Evolutionary conservation across 2,329 filamentous ascomycete species (phyloP).

Genomic region (Paecilomyces variotii): DNA sequence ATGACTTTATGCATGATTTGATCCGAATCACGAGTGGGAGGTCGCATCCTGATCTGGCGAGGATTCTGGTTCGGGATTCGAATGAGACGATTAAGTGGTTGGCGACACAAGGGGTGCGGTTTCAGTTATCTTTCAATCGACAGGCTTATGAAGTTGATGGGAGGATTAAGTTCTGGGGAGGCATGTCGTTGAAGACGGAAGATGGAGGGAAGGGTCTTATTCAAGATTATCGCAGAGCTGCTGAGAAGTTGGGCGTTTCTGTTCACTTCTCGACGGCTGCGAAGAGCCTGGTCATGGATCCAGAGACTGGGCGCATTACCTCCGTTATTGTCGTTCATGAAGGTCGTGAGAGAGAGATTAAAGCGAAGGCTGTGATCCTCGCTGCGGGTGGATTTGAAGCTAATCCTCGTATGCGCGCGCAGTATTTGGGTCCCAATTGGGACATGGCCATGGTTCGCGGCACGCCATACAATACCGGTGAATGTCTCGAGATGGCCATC

Average conservation of each 20-base stretch:
- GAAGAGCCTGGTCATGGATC: conserved; percentile 4
- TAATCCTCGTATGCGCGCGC: conserved; percentile 47
- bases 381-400: conserved; percentile 58
- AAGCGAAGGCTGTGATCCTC: conserved; percentile 13
- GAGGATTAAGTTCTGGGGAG: too few species aligned
- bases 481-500: conserved; percentile 47
- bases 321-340: conserved; percentile 6
- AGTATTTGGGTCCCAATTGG: conserved; percentile 54
- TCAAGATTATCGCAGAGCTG: too few species aligned
- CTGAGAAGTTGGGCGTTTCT: too few species aligned
- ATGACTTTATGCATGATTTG: conserved; percentile 51
- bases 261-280: background rate
- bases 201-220: too few species aligned
- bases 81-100: background rate
- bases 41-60: conserved; percentile 43
- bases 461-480: conserved; percentile 58
- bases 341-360: conserved; percentile 3
- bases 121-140: too few species aligned
- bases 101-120: too few species aligned
- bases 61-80: conserved; percentile 37
- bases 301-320: conserved; percentile 2
- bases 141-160: too few species aligned
- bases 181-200: too few species aligned
- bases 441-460: conserved; percentile 55
- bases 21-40: conserved; percentile 48